These are phyloP conservation scores for Pseudogymnoascus verrucosus DNA, from an alignment of 2,329 filamentous ascomycete species.

Conservation along the genomic window DNA sequence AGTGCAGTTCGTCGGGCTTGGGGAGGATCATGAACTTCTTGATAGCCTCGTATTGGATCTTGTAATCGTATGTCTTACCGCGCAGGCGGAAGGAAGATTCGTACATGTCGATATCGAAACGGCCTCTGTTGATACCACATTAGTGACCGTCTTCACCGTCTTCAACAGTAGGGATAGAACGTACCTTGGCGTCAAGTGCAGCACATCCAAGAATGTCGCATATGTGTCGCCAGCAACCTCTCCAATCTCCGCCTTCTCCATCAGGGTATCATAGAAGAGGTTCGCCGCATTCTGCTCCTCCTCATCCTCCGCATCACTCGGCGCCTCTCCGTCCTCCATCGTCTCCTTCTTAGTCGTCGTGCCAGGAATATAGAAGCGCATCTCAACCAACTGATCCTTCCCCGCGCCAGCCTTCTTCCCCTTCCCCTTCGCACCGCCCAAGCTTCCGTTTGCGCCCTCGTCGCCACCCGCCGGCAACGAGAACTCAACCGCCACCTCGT, in stretches of 20 bases:
- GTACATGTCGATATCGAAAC: conserved; percentile 99
- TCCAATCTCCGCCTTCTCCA: conserved; percentile 98
- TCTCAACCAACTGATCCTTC: conserved; percentile 90
- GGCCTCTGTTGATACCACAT: conserved; percentile 57
- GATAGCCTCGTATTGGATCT: conserved; percentile 95
- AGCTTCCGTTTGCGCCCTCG: conserved; percentile 63
- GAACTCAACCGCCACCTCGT: conserved; percentile 95
- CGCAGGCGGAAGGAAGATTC: conserved; percentile 93
- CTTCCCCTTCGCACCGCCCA: conserved; percentile 65
- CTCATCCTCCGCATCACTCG: conserved; percentile 48
- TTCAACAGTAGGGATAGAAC: conserved; percentile 18
- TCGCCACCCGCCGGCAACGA: conserved; percentile 65
- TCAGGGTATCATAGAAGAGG: conserved; percentile 95
- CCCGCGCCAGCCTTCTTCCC: conserved; percentile 87
- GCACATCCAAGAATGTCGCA: conserved; percentile 90
- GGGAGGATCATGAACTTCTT: conserved; percentile 99
- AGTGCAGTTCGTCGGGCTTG: conserved; percentile 96
- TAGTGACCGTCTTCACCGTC: conserved; percentile 15
- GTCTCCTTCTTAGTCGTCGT: conserved; percentile 70
- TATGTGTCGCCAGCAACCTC: conserved; percentile 98
- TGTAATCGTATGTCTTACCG: conserved; percentile 99
- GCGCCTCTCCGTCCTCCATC: conserved; percentile 57
- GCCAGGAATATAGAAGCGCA: conserved; percentile 97
- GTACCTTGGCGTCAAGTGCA: conserved; percentile 90
- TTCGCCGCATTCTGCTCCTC: conserved; percentile 93